Evolutionary conservation across 352 stramenopile genomes (phyloP).

Genomic region (Phytophthora kernoviae): DNA sequence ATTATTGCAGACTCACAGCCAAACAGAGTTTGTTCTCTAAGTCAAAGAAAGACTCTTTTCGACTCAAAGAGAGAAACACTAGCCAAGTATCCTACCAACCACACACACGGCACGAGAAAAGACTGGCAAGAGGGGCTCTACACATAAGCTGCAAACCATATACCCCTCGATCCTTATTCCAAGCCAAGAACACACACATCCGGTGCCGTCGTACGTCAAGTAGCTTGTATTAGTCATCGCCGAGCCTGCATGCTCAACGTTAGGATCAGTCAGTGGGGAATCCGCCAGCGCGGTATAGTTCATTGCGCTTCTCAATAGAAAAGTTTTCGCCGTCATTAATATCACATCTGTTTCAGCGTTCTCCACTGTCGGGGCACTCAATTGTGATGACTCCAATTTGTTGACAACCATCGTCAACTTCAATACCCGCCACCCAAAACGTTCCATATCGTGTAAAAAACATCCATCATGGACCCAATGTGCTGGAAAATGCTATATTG

Average conservation of each 20-base stretch:
- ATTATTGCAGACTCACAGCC: conserved; percentile 17
- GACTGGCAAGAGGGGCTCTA: neutral
- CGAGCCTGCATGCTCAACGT: neutral
- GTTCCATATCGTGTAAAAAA: too few species aligned
- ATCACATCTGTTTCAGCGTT: neutral
- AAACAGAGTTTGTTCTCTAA: conserved; percentile 32
- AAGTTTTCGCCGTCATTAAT: neutral
- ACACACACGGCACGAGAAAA: conserved; percentile 1
- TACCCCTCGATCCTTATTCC: too few species aligned
- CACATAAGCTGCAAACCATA: too few species aligned
- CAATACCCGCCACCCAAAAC: too few species aligned
- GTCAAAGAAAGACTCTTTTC: neutral
- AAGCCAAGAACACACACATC: neutral
- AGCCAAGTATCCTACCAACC: neutral
- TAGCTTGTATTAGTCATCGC: neutral
- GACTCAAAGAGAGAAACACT: neutral
- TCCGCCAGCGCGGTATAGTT: neutral
- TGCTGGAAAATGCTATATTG: neutral
- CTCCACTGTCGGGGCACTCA: neutral
- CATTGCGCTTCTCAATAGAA: neutral
- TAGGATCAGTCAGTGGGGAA: neutral
- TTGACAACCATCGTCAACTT: too few species aligned
- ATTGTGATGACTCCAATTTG: too few species aligned
- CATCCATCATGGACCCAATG: neutral
- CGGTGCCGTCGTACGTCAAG: neutral